Percentiles rank a stretch among this genome's conserved stretches.
Evolutionary conservation across 2,329 filamentous ascomycete genomes (phyloP).

Genomic region (Talaromyces sp.): DNA sequence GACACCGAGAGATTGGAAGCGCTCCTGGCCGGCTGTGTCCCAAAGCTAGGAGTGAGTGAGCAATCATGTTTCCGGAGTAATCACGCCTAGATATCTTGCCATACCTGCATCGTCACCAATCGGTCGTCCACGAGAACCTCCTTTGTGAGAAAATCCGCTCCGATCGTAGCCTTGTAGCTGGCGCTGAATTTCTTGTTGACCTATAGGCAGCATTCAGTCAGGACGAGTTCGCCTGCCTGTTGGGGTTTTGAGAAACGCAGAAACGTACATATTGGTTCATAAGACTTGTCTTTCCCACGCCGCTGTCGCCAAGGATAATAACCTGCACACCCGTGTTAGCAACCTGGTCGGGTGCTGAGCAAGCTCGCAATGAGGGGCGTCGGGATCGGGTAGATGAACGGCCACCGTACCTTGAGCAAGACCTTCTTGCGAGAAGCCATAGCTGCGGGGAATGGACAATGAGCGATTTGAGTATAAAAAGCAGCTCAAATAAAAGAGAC

Average conservation of each 20-base stretch:
- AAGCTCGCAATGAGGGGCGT: neutral
- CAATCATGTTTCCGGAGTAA: constrained; percentile 1
- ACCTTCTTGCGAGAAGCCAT: constrained; percentile 89
- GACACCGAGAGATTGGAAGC: constrained; percentile 94
- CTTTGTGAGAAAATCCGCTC: constrained; percentile 96
- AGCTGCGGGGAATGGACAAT: constrained; percentile 15
- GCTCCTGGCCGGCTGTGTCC: constrained; percentile 96
- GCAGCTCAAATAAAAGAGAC: neutral
- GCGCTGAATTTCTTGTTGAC: constrained; percentile 99
- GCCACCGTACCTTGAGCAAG: constrained; percentile 67
- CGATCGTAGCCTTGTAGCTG: constrained; percentile 99
- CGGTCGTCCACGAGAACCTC: constrained; percentile 96
- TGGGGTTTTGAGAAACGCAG: constrained; percentile 47
- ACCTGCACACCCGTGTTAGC: constrained; percentile 55
- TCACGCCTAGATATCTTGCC: constrained; percentile 13
- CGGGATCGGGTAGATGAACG: constrained; percentile 13
- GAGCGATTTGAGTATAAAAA: neutral
- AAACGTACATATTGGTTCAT: constrained; percentile 99
- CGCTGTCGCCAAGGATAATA: constrained; percentile 97
- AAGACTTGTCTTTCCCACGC: constrained; percentile 98
- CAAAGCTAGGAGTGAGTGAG: constrained; percentile 63
- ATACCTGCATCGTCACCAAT: constrained; percentile 95
- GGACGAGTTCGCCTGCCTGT: neutral
- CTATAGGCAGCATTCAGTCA: constrained; percentile 43
- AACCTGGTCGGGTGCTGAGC: neutral